Conservation (phyloP, 2,329 filamentous ascomycete genomes). For the Fusarium agapanthi region DNA sequence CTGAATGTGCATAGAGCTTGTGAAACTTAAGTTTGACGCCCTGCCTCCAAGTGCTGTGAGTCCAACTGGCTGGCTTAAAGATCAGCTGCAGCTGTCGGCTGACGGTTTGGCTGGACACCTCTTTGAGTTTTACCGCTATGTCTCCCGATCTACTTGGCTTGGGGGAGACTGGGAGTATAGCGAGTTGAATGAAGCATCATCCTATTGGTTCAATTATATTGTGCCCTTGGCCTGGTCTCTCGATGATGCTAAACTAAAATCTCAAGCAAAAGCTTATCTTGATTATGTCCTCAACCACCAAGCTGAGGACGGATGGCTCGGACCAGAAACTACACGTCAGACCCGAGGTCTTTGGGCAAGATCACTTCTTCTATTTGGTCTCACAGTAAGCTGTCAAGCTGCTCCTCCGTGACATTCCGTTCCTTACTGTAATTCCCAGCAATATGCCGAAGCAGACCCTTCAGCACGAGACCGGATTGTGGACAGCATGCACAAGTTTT, state of each 20-base stretch:
- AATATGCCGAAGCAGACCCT: not conserved
- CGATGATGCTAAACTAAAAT: not conserved
- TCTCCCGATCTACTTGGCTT: not conserved
- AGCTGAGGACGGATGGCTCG: not conserved
- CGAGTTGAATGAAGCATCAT: not conserved
- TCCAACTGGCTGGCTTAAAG: not conserved
- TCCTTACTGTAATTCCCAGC: not conserved
- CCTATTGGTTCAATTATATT: not conserved
- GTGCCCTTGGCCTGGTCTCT: not conserved
- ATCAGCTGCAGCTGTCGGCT: not conserved
- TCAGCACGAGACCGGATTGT: not conserved
- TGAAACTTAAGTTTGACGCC: not conserved
- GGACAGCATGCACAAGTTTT: not conserved
- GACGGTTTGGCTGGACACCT: not conserved
- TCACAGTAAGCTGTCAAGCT: not conserved
- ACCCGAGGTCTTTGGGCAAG: not conserved
- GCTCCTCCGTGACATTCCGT: not conserved
- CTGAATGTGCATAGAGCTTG: not conserved
- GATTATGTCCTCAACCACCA: not conserved
- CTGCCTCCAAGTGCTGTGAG: not conserved
- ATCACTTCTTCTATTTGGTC: not conserved
- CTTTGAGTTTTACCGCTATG: not conserved
- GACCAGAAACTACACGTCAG: not conserved
- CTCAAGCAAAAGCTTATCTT: not conserved
- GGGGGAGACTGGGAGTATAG: not conserved